Evolutionary conservation across 2,329 filamentous ascomycete genomes (phyloP).

Genomic region (Monosporascus sp.): DNA sequence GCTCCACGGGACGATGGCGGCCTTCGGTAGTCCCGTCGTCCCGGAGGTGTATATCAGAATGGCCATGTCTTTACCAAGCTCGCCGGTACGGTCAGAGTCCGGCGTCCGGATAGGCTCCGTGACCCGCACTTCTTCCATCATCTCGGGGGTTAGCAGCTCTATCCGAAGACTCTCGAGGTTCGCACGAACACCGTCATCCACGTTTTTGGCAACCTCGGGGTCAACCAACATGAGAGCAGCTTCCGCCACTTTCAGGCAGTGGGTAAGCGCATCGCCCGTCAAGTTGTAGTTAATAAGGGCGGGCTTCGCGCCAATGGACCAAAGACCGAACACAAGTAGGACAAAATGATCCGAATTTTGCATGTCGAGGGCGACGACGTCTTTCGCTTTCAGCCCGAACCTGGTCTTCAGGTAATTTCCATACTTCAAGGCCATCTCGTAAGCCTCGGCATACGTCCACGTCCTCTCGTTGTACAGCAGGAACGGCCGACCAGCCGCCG

Average conservation of each 20-base stretch:
- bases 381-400: slow-evolving; percentile 59
- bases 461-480: slow-evolving; percentile 63
- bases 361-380: slow-evolving; percentile 76
- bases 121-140: slow-evolving; percentile 49
- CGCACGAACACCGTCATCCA: slow-evolving; percentile 52
- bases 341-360: slow-evolving; percentile 76
- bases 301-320: slow-evolving; percentile 76
- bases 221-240: slow-evolving; percentile 67
- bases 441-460: slow-evolving; percentile 72
- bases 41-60: slow-evolving; percentile 81
- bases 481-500: slow-evolving; percentile 50
- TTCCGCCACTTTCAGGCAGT: slow-evolving; percentile 67
- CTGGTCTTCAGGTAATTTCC: slow-evolving; percentile 67
- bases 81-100: slow-evolving; percentile 49
- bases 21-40: slow-evolving; percentile 79
- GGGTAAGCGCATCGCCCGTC: slow-evolving; percentile 61
- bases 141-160: slow-evolving; percentile 53
- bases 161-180: slow-evolving; percentile 50
- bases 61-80: slow-evolving; percentile 52
- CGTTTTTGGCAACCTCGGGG: slow-evolving; percentile 46
- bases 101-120: slow-evolving; percentile 51
- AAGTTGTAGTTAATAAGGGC: slow-evolving; percentile 90
- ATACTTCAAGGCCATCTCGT: slow-evolving; percentile 65
- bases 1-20: slow-evolving; percentile 68
- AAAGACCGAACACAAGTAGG: slow-evolving; percentile 71